Percentiles rank a stretch among this genome's conserved stretches.
Evolutionary conservation across 2,329 filamentous ascomycete genomes (phyloP).

Genomic region (Aspergillus versicolor): DNA sequence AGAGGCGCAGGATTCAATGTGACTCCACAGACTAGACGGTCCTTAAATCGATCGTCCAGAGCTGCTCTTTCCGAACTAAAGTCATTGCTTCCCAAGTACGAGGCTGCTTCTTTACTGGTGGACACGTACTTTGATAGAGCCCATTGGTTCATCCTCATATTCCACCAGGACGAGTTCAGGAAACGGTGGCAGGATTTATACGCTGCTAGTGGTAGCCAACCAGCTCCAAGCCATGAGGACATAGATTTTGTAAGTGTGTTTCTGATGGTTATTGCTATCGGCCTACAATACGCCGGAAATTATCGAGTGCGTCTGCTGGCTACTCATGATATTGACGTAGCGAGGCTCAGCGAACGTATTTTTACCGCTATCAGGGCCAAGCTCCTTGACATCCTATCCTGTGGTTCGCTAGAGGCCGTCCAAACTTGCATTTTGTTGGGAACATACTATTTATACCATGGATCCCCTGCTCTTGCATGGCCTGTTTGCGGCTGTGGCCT

Average conservation of each 20-base stretch:
- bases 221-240: not conserved
- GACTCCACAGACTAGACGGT: too few relatives aligned
- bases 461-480: constrained; percentile 38
- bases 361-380: constrained; percentile 3
- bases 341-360: too few relatives aligned
- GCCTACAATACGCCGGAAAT: constrained; percentile 20
- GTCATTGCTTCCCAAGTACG: too few relatives aligned
- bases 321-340: too few relatives aligned
- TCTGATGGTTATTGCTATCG: constrained; percentile 25
- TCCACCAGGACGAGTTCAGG: constrained; percentile 36
- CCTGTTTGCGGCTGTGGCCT: constrained; percentile 25
- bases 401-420: constrained; percentile 29
- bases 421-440: constrained; percentile 39
- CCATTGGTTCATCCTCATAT: constrained; percentile 42
- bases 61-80: too few relatives aligned
- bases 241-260: constrained; percentile 13
- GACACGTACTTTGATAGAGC: constrained; percentile 41
- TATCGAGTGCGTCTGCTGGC: not conserved
- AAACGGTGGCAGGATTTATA: constrained; percentile 21
- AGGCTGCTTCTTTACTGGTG: constrained; percentile 24
- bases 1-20: too few relatives aligned
- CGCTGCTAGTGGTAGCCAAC: not conserved
- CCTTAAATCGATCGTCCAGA: too few relatives aligned
- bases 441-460: constrained; percentile 40
- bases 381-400: constrained; percentile 25